Evolutionary conservation across 768 basidiomycete species (phyloP).

Genomic region (Boletus reticuloceps): DNA sequence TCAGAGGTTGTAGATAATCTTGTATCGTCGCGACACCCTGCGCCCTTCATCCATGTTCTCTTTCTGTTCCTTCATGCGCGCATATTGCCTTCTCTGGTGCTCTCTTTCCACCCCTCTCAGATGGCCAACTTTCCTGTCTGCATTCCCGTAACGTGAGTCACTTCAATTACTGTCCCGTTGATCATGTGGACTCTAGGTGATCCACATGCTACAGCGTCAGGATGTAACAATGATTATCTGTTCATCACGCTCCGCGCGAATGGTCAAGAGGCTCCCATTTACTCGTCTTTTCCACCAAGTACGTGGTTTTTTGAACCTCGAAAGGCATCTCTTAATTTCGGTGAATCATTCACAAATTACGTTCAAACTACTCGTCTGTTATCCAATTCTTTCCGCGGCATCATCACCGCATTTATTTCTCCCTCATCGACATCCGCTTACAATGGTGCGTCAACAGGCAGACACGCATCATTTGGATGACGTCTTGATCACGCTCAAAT

Average conservation of each 20-base stretch:
- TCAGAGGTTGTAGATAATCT: too few relatives aligned
- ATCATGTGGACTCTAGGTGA: slow-evolving; percentile 8
- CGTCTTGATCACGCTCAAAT: slow-evolving; percentile 39
- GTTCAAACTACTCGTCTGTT: slow-evolving; percentile 25
- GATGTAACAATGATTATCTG: too few relatives aligned
- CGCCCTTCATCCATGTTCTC: too few relatives aligned
- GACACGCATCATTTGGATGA: slow-evolving; percentile 20
- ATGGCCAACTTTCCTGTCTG: slow-evolving; percentile 3
- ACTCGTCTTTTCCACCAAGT: not conserved
- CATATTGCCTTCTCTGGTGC: too few relatives aligned
- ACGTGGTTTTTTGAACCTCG: slow-evolving; percentile 21
- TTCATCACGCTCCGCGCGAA: too few relatives aligned
- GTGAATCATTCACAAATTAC: not conserved
- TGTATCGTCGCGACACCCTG: slow-evolving; percentile 32
- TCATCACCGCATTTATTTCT: slow-evolving; percentile 47
- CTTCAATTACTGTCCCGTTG: not conserved
- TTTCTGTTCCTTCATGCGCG: slow-evolving; percentile 25
- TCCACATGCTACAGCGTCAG: slow-evolving; percentile 1
- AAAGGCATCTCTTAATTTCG: not conserved
- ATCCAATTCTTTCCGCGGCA: slow-evolving; percentile 54
- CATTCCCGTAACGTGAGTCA: slow-evolving; percentile 27
- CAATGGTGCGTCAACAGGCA: slow-evolving; percentile 20
- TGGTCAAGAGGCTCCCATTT: not conserved
- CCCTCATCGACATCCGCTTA: slow-evolving; percentile 22
- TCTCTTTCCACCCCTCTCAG: too few relatives aligned